phyloP scores from a whole-genome alignment of 352 stramenopile species.

The Lagenidium sp. region DNA sequence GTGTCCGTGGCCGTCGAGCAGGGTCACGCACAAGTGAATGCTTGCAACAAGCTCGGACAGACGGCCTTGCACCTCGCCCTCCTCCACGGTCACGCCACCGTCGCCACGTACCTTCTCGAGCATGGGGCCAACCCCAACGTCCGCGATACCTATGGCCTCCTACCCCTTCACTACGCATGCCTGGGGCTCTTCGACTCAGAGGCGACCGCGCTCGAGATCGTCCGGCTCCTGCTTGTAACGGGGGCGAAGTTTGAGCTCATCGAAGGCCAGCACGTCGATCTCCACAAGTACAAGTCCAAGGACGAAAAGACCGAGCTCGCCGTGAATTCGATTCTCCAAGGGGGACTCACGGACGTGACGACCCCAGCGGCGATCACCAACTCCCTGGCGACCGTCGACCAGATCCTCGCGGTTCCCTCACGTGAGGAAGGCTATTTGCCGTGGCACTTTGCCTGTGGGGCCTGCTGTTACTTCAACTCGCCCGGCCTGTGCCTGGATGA shows the following conservation, averaged over 20 bases:
- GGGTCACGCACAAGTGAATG: constrained; percentile 33
- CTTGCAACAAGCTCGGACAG: constrained; percentile 50
- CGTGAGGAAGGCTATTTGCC: constrained; percentile 28
- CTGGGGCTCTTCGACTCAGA: constrained; percentile 34
- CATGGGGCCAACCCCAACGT: constrained; percentile 53
- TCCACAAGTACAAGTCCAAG: constrained; percentile 44
- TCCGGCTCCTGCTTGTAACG: constrained; percentile 21
- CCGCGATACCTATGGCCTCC: constrained; percentile 34
- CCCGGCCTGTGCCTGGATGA: constrained; percentile 32
- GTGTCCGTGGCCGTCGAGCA: constrained; percentile 24
- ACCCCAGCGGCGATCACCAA: constrained; percentile 22
- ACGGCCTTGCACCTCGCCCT: constrained; percentile 58
- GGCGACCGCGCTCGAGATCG: constrained; percentile 19
- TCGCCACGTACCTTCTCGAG: constrained; percentile 28
- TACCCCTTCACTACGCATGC: constrained; percentile 63
- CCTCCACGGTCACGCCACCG: constrained; percentile 40
- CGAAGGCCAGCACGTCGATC: constrained; percentile 26
- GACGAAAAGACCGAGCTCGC: constrained; percentile 36
- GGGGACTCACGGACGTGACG: constrained; percentile 22
- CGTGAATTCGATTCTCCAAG: constrained; percentile 50
- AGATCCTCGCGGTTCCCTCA: constrained; percentile 20
- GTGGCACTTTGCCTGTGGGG: constrained; percentile 60
- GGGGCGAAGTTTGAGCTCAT: constrained; percentile 15
- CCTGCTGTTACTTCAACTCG: constrained; percentile 21
- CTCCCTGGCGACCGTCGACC: constrained; percentile 19